Percentiles rank a stretch among this genome's conserved stretches.
Conservation (phyloP, 805 yeast genomes). For the Myxozyma monticola region DNA sequence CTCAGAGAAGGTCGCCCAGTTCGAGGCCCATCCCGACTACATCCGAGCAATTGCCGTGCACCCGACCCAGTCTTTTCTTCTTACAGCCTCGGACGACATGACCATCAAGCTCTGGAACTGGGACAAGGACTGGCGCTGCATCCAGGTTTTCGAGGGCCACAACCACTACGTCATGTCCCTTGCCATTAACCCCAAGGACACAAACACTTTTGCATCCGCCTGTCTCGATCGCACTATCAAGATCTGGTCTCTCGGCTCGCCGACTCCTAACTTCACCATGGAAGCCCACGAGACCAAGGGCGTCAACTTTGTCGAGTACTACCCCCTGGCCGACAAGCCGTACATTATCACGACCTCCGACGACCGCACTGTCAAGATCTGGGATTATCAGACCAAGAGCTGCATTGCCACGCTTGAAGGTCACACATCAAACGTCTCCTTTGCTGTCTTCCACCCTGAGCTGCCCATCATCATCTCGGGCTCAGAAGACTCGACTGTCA, state of each 20-base stretch:
- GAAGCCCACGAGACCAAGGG: conserved; percentile 90
- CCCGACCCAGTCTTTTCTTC: conserved; percentile 84
- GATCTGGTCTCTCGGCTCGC: conserved; percentile 90
- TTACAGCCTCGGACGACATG: conserved; percentile 90
- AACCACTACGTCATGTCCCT: conserved; percentile 93
- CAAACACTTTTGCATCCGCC: conserved; percentile 95
- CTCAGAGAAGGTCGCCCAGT: conserved; percentile 89
- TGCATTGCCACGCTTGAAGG: conserved; percentile 94
- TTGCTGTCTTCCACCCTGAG: conserved; percentile 98
- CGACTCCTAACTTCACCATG: conserved; percentile 86
- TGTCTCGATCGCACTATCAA: conserved; percentile 95
- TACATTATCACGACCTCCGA: conserved; percentile 93
- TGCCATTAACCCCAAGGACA: conserved; percentile 95
- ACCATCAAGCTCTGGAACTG: conserved; percentile 95
- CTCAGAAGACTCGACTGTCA: conserved; percentile 91
- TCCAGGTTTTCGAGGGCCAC: conserved; percentile 93
- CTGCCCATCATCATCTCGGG: conserved; percentile 93
- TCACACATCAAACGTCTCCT: conserved; percentile 90
- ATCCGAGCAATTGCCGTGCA: conserved; percentile 92
- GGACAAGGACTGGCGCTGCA: conserved; percentile 89
- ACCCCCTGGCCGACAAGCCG: conserved; percentile 97
- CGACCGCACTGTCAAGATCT: conserved; percentile 75
- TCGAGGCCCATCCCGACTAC: conserved; percentile 98
- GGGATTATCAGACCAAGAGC: conserved; percentile 93
- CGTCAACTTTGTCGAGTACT: conserved; percentile 93